Evolutionary conservation across 2,329 filamentous ascomycete species (phyloP).

Genomic region (Aspergillus quadricinctus): DNA sequence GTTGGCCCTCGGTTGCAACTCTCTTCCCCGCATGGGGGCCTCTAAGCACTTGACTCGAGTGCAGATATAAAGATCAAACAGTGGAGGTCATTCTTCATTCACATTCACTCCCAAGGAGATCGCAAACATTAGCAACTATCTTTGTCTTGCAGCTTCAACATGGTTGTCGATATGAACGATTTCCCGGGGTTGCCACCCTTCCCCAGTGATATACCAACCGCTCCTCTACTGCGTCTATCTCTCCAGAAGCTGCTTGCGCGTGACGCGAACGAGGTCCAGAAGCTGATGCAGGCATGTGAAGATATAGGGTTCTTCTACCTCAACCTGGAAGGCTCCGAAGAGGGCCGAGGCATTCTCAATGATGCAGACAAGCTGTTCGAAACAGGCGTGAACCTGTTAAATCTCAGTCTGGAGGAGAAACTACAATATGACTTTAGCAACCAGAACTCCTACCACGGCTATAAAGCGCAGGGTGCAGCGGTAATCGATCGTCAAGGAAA

Average conservation of each 20-base stretch:
- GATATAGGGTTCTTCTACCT: slow-evolving; percentile 57
- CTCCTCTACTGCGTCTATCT: slow-evolving; percentile 42
- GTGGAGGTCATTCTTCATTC: neutral
- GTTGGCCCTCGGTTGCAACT: slow-evolving; percentile 4
- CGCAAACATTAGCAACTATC: neutral
- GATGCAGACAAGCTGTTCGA: slow-evolving; percentile 46
- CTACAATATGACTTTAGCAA: slow-evolving; percentile 51
- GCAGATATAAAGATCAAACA: neutral
- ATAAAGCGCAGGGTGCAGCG: slow-evolving; percentile 47
- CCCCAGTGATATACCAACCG: slow-evolving; percentile 39
- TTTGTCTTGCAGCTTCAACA: neutral
- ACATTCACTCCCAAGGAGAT: neutral
- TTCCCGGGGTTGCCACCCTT: slow-evolving; percentile 37
- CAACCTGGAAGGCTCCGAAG: slow-evolving; percentile 38
- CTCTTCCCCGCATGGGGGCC: neutral
- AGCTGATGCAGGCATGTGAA: slow-evolving; percentile 38
- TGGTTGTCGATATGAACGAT: slow-evolving; percentile 4
- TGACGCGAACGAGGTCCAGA: slow-evolving; percentile 31
- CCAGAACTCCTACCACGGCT: slow-evolving; percentile 51
- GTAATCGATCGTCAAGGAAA: slow-evolving; percentile 48
- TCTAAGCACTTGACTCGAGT: neutral
- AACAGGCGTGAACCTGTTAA: slow-evolving; percentile 45
- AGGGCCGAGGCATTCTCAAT: slow-evolving; percentile 39
- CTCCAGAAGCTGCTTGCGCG: slow-evolving; percentile 34
- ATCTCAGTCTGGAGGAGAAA: slow-evolving; percentile 49